phyloP scores from a whole-genome alignment of 1,284 basidiomycete genomes.

The Irpex sp. region DNA sequence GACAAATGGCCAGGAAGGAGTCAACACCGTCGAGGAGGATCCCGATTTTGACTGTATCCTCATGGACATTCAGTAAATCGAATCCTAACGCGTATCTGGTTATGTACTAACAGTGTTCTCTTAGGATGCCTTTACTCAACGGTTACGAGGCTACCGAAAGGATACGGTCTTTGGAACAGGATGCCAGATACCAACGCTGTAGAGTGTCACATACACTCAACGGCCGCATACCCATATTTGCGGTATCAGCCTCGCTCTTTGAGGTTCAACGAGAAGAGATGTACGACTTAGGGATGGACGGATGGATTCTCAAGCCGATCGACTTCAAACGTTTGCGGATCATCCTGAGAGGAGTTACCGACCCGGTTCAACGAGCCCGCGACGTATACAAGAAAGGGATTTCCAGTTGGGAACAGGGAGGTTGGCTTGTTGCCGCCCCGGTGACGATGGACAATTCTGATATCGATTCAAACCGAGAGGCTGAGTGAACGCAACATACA shows the following conservation, averaged over 20 bases:
- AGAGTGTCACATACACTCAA: constrained; percentile 53
- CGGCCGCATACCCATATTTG: constrained; percentile 78
- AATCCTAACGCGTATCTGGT: not conserved
- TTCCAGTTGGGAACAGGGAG: constrained; percentile 68
- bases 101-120: not conserved
- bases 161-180: constrained; percentile 61
- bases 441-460: not conserved
- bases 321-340: constrained; percentile 69
- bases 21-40: constrained; percentile 60
- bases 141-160: constrained; percentile 71
- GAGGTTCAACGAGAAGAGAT: constrained; percentile 64
- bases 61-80: constrained; percentile 80
- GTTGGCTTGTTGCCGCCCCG: constrained; percentile 46
- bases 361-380: constrained; percentile 44
- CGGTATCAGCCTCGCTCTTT: constrained; percentile 75
- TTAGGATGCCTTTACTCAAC: constrained; percentile 81
- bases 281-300: constrained; percentile 65
- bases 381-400: constrained; percentile 56
- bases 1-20: constrained; percentile 76
- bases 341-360: constrained; percentile 59
- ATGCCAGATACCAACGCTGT: constrained; percentile 17
- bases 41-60: constrained; percentile 71
- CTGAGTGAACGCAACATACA: not conserved
- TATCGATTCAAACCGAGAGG: not conserved
- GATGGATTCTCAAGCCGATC: constrained; percentile 87